Conservation (phyloP, 352 stramenopile species). For the Blastocystis sp. region DNA sequence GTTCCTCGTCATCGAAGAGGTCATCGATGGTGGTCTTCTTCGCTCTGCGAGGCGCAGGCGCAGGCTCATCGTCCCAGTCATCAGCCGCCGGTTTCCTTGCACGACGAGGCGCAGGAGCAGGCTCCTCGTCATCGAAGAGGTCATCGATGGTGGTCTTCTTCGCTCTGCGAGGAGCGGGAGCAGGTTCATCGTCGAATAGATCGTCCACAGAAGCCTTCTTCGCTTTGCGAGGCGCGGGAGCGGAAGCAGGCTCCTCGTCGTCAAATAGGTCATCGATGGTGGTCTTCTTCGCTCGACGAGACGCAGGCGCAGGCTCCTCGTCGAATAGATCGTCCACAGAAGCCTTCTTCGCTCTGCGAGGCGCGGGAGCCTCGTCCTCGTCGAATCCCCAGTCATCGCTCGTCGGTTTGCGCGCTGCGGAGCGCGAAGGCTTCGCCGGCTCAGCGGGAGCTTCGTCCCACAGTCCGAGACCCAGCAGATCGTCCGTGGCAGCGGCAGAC, state of each 20-base stretch:
- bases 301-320: neutral
- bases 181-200: neutral
- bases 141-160: neutral
- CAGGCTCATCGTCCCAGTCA: neutral
- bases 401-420: neutral
- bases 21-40: neutral
- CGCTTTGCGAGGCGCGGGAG: neutral
- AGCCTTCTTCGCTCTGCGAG: neutral
- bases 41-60: neutral
- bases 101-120: neutral
- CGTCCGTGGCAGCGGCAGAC: neutral
- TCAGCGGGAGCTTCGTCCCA: slow-evolving; percentile 12
- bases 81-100: neutral
- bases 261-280: neutral
- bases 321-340: slow-evolving; percentile 4
- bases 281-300: neutral
- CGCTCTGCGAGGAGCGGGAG: neutral
- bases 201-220: slow-evolving; percentile 1
- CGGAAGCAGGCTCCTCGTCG: neutral
- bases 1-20: neutral
- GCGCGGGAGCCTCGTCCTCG: neutral
- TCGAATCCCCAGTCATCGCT: slow-evolving; percentile 3
- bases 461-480: slow-evolving; percentile 35
- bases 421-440: neutral
- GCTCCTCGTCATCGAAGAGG: neutral